phyloP scores from a whole-genome alignment of 1,284 basidiomycete species.

The Sporisorium sorghi region DNA sequence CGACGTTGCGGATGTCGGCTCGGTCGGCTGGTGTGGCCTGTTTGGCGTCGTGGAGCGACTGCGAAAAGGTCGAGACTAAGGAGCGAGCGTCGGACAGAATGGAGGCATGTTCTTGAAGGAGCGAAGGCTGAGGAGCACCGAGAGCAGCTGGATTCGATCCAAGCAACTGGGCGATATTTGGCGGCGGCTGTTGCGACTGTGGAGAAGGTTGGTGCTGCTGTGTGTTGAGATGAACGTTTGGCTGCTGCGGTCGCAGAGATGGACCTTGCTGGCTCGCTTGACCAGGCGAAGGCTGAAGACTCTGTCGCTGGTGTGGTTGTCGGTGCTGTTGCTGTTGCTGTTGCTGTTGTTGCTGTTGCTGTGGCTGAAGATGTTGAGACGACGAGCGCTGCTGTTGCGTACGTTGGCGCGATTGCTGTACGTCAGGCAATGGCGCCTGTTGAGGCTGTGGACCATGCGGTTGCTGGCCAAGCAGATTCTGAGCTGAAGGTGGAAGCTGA shows the following conservation, averaged over 20 bases:
- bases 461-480: conserved; percentile 17
- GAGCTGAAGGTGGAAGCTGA: conserved; percentile 26
- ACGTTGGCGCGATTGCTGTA: conserved; percentile 15
- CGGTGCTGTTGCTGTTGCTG: conserved; percentile 17
- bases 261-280: conserved; percentile 22
- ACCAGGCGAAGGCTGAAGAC: conserved; percentile 11
- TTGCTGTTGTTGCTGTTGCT: background rate
- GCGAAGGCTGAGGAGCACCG: conserved; percentile 15
- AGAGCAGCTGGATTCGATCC: conserved; percentile 8
- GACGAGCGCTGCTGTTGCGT: conserved; percentile 26
- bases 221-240: conserved; percentile 16
- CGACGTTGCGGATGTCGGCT: conserved; percentile 37
- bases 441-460: conserved; percentile 15
- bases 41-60: conserved; percentile 32
- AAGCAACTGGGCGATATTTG: conserved; percentile 31
- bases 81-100: conserved; percentile 32
- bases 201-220: conserved; percentile 18
- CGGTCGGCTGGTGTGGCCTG: conserved; percentile 34
- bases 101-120: conserved; percentile 39
- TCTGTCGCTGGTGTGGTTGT: conserved; percentile 19
- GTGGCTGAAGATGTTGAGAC: conserved; percentile 10
- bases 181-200: conserved; percentile 21
- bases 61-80: conserved; percentile 36
- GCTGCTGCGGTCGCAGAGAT: conserved; percentile 10
- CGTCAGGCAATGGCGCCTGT: background rate